Conservation (phyloP, 768 basidiomycete genomes). For the Exsudoporus frostii region DNA sequence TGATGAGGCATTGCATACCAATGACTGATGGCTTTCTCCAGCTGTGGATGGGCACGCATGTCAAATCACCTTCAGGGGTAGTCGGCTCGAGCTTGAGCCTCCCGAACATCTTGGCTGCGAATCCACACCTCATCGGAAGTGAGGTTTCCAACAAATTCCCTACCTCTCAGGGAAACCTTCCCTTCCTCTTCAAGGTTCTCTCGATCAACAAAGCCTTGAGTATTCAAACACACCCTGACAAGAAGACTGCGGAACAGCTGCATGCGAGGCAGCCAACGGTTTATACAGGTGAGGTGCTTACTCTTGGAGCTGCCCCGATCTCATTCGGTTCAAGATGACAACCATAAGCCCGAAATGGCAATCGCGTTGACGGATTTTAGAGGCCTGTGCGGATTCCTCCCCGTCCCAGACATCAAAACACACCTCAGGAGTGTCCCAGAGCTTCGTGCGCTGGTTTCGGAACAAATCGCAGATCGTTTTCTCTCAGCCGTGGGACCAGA, state of each 20-base stretch:
- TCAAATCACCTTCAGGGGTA: slow-evolving; percentile 61
- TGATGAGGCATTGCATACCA: background rate
- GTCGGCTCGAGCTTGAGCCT: slow-evolving; percentile 47
- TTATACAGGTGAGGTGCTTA: slow-evolving; percentile 73
- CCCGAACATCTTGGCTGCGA: slow-evolving; percentile 57
- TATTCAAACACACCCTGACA: slow-evolving; percentile 92
- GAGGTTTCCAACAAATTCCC: slow-evolving; percentile 54
- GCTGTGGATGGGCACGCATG: slow-evolving; percentile 99
- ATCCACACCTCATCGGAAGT: slow-evolving; percentile 68
- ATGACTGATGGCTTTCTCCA: slow-evolving; percentile 31
- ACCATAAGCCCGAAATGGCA: slow-evolving; percentile 99
- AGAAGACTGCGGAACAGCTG: slow-evolving; percentile 68
- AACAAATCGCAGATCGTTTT: slow-evolving; percentile 51
- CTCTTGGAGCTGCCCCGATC: background rate
- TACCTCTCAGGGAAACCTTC: slow-evolving; percentile 64
- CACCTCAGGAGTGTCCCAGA: slow-evolving; percentile 73
- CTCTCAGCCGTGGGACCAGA: slow-evolving; percentile 33
- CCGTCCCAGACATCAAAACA: slow-evolving; percentile 65
- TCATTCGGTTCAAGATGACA: slow-evolving; percentile 60
- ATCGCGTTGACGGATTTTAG: slow-evolving; percentile 88
- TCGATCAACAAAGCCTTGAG: slow-evolving; percentile 87
- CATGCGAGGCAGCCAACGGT: slow-evolving; percentile 70
- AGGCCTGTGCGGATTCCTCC: slow-evolving; percentile 92
- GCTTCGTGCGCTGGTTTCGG: slow-evolving; percentile 66
- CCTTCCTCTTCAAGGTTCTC: slow-evolving; percentile 91